phyloP scores from a whole-genome alignment of 2,329 filamentous ascomycete genomes.

The Waltergamsia citrina region DNA sequence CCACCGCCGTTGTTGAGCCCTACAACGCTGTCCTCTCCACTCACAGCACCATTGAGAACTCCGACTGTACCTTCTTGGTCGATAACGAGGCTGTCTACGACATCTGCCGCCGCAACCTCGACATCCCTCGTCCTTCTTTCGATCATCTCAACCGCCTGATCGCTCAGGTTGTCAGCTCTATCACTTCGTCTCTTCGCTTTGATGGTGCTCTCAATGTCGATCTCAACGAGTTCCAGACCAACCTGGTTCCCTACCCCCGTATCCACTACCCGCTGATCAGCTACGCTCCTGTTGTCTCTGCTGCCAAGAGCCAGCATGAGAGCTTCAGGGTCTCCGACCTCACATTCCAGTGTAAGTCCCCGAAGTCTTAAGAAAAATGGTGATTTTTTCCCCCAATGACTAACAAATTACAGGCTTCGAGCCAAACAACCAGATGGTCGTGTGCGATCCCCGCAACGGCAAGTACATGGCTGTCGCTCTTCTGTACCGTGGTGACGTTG shows the following conservation, averaged over 20 bases:
- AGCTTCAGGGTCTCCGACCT: slow-evolving; percentile 78
- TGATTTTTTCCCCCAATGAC: too few species aligned
- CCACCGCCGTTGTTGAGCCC: slow-evolving; percentile 62
- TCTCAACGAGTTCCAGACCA: slow-evolving; percentile 71
- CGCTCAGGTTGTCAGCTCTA: slow-evolving; percentile 65
- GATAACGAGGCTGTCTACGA: slow-evolving; percentile 70
- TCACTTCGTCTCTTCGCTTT: slow-evolving; percentile 63
- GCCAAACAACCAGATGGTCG: slow-evolving; percentile 72
- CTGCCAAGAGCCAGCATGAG: slow-evolving; percentile 72
- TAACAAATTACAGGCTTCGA: slow-evolving; percentile 48
- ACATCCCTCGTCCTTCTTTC: slow-evolving; percentile 59
- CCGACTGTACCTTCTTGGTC: slow-evolving; percentile 70
- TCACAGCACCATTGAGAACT: slow-evolving; percentile 68
- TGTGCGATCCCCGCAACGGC: slow-evolving; percentile 64
- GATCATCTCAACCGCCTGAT: slow-evolving; percentile 67
- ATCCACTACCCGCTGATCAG: slow-evolving; percentile 68
- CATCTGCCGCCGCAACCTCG: slow-evolving; percentile 63
- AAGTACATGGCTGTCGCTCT: slow-evolving; percentile 71
- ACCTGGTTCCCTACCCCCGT: slow-evolving; percentile 63
- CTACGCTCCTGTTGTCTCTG: slow-evolving; percentile 63
- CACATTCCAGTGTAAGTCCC: slow-evolving; percentile 58
- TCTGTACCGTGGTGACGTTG: slow-evolving; percentile 62
- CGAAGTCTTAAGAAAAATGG: too few species aligned
- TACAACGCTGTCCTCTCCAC: slow-evolving; percentile 68
- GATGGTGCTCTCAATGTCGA: slow-evolving; percentile 67